These are phyloP conservation scores for Solanum sejunctum DNA, from an alignment of 257 asterid species.

Conservation along the genomic window DNA sequence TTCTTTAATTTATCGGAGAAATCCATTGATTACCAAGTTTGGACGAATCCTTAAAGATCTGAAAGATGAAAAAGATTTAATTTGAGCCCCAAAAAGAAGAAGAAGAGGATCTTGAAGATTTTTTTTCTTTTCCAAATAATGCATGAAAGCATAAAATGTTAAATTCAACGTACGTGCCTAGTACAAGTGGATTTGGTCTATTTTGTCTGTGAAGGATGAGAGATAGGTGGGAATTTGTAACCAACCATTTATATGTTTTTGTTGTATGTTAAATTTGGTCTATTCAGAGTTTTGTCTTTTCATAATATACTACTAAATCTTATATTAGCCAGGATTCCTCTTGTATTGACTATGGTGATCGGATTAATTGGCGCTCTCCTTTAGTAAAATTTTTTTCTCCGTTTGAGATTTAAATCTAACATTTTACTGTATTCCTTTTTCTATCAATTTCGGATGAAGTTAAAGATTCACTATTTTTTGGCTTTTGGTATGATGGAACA, in stretches of 20 bases:
- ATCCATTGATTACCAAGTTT: constrained; percentile 1
- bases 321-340: rapidly evolving
- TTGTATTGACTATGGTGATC: neutral
- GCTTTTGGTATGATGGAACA: too few relatives aligned
- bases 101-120: neutral
- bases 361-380: neutral
- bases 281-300: neutral
- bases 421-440: rapidly evolving
- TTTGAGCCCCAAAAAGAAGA: neutral
- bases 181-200: neutral
- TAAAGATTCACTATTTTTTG: too few relatives aligned
- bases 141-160: neutral
- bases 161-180: neutral
- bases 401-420: neutral
- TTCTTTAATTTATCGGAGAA: neutral
- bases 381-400: neutral
- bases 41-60: neutral
- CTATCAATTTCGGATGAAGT: too few relatives aligned
- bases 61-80: neutral
- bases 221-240: neutral
- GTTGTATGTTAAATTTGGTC: neutral
- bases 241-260: neutral
- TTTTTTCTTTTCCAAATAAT: neutral
- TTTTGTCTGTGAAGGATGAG: neutral
- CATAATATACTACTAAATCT: neutral